Conservation (phyloP, 2,329 filamentous ascomycete species). For the Neonectria ditissima region DNA sequence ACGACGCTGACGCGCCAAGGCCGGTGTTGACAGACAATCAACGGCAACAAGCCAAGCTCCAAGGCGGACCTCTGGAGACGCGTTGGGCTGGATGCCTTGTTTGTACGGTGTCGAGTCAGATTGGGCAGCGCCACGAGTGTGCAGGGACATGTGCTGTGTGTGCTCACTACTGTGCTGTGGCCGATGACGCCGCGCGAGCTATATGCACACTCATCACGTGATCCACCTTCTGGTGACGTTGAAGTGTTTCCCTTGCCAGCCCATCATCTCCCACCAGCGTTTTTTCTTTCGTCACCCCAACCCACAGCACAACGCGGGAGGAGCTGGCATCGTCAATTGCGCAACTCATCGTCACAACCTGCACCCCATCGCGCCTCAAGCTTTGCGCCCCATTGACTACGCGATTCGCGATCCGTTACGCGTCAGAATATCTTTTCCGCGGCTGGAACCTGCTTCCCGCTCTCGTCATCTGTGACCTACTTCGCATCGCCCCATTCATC, state of each 20-base stretch:
- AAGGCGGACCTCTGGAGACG: slow-evolving; percentile 26
- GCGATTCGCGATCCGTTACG: slow-evolving; percentile 46
- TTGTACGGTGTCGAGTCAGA: slow-evolving; percentile 38
- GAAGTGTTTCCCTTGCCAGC: slow-evolving; percentile 48
- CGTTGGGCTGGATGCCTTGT: slow-evolving; percentile 32
- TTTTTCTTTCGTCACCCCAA: slow-evolving; percentile 53
- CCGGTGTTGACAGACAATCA: slow-evolving; percentile 15
- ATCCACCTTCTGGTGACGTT: slow-evolving; percentile 50
- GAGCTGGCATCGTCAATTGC: slow-evolving; percentile 49
- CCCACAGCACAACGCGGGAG: slow-evolving; percentile 49
- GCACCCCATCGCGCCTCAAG: slow-evolving; percentile 47
- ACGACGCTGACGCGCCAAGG: slow-evolving; percentile 34
- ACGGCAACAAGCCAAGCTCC: not conserved
- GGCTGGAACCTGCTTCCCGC: slow-evolving; percentile 32
- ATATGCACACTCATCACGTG: slow-evolving; percentile 51
- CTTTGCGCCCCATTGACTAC: slow-evolving; percentile 47
- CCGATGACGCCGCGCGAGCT: slow-evolving; percentile 42
- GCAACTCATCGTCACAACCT: slow-evolving; percentile 47
- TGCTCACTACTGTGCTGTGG: slow-evolving; percentile 29
- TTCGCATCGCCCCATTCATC: slow-evolving; percentile 38
- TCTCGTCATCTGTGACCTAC: slow-evolving; percentile 30
- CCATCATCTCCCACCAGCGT: slow-evolving; percentile 49
- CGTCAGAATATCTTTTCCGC: slow-evolving; percentile 43
- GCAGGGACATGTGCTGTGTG: slow-evolving; percentile 32
- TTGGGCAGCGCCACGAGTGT: slow-evolving; percentile 18